phyloP scores from a whole-genome alignment of 2,329 filamentous ascomycete species.

The Monosporascus sp. region DNA sequence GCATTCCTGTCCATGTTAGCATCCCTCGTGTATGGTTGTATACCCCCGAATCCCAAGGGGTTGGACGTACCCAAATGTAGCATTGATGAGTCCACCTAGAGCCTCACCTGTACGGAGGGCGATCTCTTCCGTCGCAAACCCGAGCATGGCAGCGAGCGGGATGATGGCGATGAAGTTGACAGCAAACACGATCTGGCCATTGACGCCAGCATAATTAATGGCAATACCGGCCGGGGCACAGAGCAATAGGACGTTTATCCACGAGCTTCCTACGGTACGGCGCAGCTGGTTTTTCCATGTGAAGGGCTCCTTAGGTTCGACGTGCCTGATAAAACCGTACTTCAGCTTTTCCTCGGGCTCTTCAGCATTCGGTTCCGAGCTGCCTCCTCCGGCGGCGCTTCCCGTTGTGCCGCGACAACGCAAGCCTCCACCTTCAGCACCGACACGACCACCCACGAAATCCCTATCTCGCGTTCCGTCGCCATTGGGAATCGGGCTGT shows the following conservation, averaged over 20 bases:
- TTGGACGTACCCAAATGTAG: slow-evolving; percentile 66
- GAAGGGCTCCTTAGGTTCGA: slow-evolving; percentile 49
- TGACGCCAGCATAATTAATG: slow-evolving; percentile 56
- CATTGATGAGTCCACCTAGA: slow-evolving; percentile 82
- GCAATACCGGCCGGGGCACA: slow-evolving; percentile 77
- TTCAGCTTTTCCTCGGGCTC: slow-evolving; percentile 37
- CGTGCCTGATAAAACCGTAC: slow-evolving; percentile 37
- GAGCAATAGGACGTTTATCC: slow-evolving; percentile 78
- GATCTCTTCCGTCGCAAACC: slow-evolving; percentile 87
- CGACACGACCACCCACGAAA: slow-evolving; percentile 7
- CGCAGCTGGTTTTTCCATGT: slow-evolving; percentile 62
- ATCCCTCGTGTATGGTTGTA: neutral
- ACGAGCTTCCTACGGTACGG: slow-evolving; percentile 73
- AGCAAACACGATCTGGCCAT: slow-evolving; percentile 57
- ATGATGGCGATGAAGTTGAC: slow-evolving; percentile 94
- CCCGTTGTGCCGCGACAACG: neutral
- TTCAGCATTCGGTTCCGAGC: slow-evolving; percentile 24
- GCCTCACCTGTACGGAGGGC: slow-evolving; percentile 78
- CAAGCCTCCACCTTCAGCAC: neutral
- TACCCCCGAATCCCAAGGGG: neutral
- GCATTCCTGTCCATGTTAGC: slow-evolving; percentile 54
- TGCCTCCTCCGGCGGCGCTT: slow-evolving; percentile 19
- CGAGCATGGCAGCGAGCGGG: slow-evolving; percentile 78
- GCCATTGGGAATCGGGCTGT: neutral
- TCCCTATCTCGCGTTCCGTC: slow-evolving; percentile 2